phyloP scores from a whole-genome alignment of 345 rosid species.

The Draba incana region DNA sequence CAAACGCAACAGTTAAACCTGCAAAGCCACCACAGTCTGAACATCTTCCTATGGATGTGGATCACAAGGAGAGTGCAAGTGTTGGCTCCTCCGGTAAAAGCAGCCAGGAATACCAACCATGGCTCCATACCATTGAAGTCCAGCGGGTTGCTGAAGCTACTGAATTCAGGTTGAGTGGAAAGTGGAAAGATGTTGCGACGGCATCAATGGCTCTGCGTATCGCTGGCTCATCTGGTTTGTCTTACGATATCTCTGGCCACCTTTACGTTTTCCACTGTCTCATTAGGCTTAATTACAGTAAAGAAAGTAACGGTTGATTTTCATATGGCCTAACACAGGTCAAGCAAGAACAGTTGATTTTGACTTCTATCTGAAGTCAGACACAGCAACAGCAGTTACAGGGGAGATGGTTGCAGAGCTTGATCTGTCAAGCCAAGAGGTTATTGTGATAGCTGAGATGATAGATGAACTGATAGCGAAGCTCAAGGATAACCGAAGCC shows the following conservation, averaged over 20 bases:
- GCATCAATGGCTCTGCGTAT: slow-evolving; percentile 63
- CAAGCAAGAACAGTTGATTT: slow-evolving; percentile 64
- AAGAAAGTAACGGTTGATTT: no score
- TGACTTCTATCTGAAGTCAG: slow-evolving; percentile 67
- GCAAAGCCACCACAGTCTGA: slow-evolving; percentile 37
- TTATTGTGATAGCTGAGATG: slow-evolving; percentile 67
- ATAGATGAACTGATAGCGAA: slow-evolving; percentile 64
- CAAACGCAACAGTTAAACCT: slow-evolving; percentile 21
- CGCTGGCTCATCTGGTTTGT: slow-evolving; percentile 40
- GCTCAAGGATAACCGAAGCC: slow-evolving; percentile 57
- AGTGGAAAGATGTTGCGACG: slow-evolving; percentile 50
- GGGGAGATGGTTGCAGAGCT: slow-evolving; percentile 85
- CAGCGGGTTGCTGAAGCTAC: slow-evolving; percentile 50
- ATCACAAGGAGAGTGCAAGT: slow-evolving; percentile 44
- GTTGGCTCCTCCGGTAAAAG: slow-evolving; percentile 43
- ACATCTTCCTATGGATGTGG: slow-evolving; percentile 56
- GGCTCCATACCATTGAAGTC: slow-evolving; percentile 45
- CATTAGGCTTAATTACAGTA: no score
- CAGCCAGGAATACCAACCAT: slow-evolving; percentile 18
- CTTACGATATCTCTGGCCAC: no score
- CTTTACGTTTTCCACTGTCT: no score
- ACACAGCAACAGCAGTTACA: slow-evolving; percentile 69
- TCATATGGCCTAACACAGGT: slow-evolving; percentile 23
- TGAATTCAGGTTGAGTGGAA: slow-evolving; percentile 58
- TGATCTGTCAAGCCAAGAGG: slow-evolving; percentile 69